Evolutionary conservation across 306 rosid species (phyloP).

Genomic region (Inga oerstediana): DNA sequence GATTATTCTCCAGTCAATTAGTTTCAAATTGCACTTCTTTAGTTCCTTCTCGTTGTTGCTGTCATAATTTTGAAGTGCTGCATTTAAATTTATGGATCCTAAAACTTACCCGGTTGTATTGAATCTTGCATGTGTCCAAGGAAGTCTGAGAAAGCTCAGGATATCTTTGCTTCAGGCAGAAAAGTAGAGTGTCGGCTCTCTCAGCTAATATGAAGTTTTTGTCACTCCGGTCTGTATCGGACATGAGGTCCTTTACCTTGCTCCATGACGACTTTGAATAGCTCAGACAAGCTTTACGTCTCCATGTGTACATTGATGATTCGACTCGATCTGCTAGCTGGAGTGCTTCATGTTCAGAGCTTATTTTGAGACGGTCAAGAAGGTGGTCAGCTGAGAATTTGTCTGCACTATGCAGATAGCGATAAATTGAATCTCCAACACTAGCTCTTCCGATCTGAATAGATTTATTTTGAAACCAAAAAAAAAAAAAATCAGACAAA

Average conservation of each 20-base stretch:
- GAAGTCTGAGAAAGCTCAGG: conserved; percentile 95
- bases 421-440: conserved; percentile 80
- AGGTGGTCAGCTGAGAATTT: conserved; percentile 75
- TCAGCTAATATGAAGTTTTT: conserved; percentile 82
- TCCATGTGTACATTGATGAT: conserved; percentile 97
- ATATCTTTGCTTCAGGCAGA: conserved; percentile 81
- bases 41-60: background rate
- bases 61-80: background rate
- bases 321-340: conserved; percentile 83
- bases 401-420: conserved; percentile 55
- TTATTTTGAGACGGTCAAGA: conserved; percentile 66
- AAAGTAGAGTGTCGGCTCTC: conserved; percentile 74
- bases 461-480: conserved; percentile 4
- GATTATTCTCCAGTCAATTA: conserved; percentile 14
- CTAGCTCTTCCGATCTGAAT: conserved; percentile 82
- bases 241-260: conserved; percentile 79
- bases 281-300: conserved; percentile 83
- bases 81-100: background rate
- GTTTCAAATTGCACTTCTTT: background rate
- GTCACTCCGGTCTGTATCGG: conserved; percentile 62
- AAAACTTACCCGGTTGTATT: conserved; percentile 68
- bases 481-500: background rate
- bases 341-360: conserved; percentile 92
- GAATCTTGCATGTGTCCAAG: conserved; percentile 91
- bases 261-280: conserved; percentile 92